These are phyloP conservation scores for Yarrowia deformans DNA, from an alignment of 805 yeast genomes.

Conservation along the genomic window DNA sequence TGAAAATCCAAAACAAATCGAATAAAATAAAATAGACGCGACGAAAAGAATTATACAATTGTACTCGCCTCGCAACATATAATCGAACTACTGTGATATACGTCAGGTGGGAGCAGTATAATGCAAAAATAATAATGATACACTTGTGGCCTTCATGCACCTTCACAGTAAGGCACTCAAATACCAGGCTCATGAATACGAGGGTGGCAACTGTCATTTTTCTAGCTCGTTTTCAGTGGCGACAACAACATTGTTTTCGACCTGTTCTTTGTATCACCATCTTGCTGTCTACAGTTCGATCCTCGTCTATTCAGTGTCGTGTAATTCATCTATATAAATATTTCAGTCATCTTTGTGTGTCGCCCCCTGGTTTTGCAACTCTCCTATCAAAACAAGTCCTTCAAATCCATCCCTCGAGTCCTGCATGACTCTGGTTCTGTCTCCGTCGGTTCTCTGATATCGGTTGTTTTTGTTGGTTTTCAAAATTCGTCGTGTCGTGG, in stretches of 20 bases:
- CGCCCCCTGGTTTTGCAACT: not conserved
- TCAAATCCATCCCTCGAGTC: constrained; percentile 7
- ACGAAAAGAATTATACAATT: not conserved
- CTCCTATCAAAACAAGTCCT: not conserved
- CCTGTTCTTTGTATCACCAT: too few species aligned
- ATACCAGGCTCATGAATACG: too few species aligned
- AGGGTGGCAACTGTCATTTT: too few species aligned
- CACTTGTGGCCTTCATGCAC: too few species aligned
- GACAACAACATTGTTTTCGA: too few species aligned
- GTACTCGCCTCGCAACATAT: not conserved
- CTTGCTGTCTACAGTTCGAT: too few species aligned
- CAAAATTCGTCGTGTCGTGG: not conserved
- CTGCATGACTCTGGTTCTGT: not conserved
- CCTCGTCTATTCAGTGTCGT: not conserved
- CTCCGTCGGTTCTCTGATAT: constrained; percentile 1
- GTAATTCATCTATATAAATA: constrained; percentile 18
- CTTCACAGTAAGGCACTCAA: too few species aligned
- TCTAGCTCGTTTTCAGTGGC: too few species aligned
- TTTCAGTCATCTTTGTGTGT: constrained; percentile 4
- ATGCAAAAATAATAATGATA: not conserved
- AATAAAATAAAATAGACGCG: not conserved
- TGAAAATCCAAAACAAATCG: not conserved
- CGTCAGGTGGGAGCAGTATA: too few species aligned
- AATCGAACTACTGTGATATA: constrained; percentile 5
- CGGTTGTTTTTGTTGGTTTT: not conserved